phyloP scores from a whole-genome alignment of 2,329 filamentous ascomycete species.

The Fusarium floridanum region DNA sequence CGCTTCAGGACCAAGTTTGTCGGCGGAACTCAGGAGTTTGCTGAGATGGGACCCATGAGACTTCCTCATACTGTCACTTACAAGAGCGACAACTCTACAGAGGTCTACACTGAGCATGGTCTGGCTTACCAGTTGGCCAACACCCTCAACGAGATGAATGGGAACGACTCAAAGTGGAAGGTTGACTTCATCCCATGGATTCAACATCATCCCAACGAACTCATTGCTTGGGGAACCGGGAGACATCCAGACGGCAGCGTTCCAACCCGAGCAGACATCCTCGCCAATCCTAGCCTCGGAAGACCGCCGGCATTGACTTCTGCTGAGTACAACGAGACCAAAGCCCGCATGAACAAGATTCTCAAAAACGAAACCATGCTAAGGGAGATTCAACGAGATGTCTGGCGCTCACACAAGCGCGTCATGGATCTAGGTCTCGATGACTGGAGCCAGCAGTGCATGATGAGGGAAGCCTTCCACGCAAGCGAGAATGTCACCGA shows the following conservation, averaged over 20 bases:
- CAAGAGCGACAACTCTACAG: conserved; percentile 66
- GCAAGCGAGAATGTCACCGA: conserved; percentile 20
- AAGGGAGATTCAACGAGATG: conserved; percentile 5
- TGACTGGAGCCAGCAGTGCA: conserved; percentile 18
- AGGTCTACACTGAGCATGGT: conserved; percentile 72
- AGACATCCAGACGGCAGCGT: conserved; percentile 2
- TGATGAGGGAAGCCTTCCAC: conserved; percentile 16
- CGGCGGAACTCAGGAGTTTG: conserved; percentile 52
- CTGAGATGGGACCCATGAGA: conserved; percentile 74
- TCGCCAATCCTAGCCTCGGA: conserved; percentile 1
- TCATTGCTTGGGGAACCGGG: conserved; percentile 12
- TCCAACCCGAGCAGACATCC: conserved; percentile 13
- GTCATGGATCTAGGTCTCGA: conserved; percentile 21
- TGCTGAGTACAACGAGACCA: conserved; percentile 15
- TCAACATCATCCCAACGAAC: conserved; percentile 51
- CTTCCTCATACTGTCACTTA: conserved; percentile 68
- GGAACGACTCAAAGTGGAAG: conserved; percentile 59
- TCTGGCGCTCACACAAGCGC: conserved; percentile 18
- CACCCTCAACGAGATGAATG: conserved; percentile 71
- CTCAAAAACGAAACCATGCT: conserved; percentile 33
- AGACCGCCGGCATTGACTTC: conserved; percentile 6
- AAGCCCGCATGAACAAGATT: conserved; percentile 24
- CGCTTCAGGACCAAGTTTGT: conserved; percentile 75
- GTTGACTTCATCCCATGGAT: conserved; percentile 75
- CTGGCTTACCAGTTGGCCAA: conserved; percentile 74